These are phyloP conservation scores for Collybia nuda DNA, from an alignment of 768 basidiomycete genomes.

Conservation along the genomic window DNA sequence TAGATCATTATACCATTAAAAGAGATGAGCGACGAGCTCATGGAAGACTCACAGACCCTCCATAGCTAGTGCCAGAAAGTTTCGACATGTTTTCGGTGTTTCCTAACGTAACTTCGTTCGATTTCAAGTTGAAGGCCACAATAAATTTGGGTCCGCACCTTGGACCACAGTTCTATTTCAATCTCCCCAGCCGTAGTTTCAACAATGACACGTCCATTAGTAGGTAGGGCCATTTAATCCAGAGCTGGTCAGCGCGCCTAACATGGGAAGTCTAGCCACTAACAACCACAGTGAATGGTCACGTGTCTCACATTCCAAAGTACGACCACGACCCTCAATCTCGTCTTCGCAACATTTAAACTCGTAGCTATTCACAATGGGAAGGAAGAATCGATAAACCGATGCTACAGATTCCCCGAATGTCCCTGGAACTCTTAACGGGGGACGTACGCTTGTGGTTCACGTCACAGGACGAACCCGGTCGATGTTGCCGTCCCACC, in stretches of 20 bases:
- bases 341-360: too few species aligned
- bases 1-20: slow-evolving; percentile 24
- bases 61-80: slow-evolving; percentile 85
- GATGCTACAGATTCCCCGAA: too few species aligned
- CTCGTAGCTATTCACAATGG: too few species aligned
- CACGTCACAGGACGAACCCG: too few species aligned
- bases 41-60: slow-evolving; percentile 63
- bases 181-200: slow-evolving; percentile 88
- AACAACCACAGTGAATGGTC: too few species aligned
- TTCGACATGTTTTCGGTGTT: slow-evolving; percentile 92
- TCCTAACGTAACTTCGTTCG: slow-evolving; percentile 48
- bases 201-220: slow-evolving; percentile 82
- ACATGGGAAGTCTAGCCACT: too few species aligned
- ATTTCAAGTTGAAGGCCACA: neutral
- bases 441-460: too few species aligned
- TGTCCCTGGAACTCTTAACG: too few species aligned
- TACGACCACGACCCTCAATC: too few species aligned
- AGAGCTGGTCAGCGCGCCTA: neutral
- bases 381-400: too few species aligned
- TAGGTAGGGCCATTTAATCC: slow-evolving; percentile 72
- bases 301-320: too few species aligned
- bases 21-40: neutral
- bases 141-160: slow-evolving; percentile 50
- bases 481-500: too few species aligned
- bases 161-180: slow-evolving; percentile 92